A percentile compares a stretch with the other conserved stretches of the same genome.
These are phyloP conservation scores for Ceratonia siliqua DNA, from an alignment of 306 rosid genomes.

Conservation along the genomic window DNA sequence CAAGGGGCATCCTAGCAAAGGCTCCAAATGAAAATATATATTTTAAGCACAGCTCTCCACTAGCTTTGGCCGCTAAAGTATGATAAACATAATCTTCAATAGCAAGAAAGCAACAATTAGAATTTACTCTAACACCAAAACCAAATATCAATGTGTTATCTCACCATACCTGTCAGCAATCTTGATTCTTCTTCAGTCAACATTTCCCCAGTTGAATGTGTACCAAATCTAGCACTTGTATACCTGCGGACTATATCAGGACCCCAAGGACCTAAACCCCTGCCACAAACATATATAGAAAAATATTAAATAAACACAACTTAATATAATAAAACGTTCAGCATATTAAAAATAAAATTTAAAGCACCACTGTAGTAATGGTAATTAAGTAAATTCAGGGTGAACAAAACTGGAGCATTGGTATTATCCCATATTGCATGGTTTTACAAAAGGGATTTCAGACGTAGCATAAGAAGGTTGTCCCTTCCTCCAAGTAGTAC, in stretches of 20 bases:
- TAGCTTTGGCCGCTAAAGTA: slow-evolving; percentile 88
- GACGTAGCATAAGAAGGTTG: background rate
- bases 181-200: slow-evolving; percentile 70
- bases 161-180: slow-evolving; percentile 68
- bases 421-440: background rate
- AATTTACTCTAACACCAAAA: slow-evolving; percentile 19
- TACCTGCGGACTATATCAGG: slow-evolving; percentile 73
- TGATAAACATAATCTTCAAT: slow-evolving; percentile 86
- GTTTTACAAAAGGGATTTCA: background rate
- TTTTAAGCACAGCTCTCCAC: slow-evolving; percentile 94
- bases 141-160: slow-evolving; percentile 25
- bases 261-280: slow-evolving; percentile 99
- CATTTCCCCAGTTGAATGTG: slow-evolving; percentile 60
- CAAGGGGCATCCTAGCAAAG: slow-evolving; percentile 79
- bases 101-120: slow-evolving; percentile 36
- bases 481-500: slow-evolving; percentile 4
- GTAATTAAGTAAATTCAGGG: background rate
- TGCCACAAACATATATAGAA: slow-evolving; percentile 36
- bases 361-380: background rate
- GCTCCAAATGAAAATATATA: slow-evolving; percentile 90
- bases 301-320: slow-evolving; percentile 15
- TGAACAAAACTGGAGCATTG: background rate
- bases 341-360: background rate
- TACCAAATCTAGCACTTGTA: slow-evolving; percentile 73
- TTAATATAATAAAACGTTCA: background rate